Evolutionary conservation across 2,329 filamentous ascomycete genomes (phyloP).

Genomic region (Claviceps sp.): DNA sequence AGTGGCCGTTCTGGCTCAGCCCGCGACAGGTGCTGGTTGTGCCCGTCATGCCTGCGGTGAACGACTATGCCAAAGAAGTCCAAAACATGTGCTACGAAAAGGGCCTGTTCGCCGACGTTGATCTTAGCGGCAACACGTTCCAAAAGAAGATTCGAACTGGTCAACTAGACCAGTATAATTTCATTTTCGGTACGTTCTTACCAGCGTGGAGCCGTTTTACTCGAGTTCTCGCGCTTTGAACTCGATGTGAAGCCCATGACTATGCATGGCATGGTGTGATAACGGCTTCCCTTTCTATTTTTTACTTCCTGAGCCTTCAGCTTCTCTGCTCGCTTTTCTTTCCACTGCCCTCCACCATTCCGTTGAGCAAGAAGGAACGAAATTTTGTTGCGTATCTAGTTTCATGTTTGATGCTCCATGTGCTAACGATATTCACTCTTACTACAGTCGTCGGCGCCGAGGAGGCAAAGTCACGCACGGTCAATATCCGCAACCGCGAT

Average conservation of each 20-base stretch:
- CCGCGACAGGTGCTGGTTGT: conserved; percentile 58
- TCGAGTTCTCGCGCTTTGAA: background rate
- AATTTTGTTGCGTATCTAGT: background rate
- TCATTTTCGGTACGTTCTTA: conserved; percentile 51
- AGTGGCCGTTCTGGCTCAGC: conserved; percentile 83
- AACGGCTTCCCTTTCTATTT: background rate
- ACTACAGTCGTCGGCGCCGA: conserved; percentile 44
- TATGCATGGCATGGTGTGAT: background rate
- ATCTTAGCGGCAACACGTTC: conserved; percentile 57
- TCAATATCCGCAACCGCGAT: conserved; percentile 52
- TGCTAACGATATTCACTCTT: background rate
- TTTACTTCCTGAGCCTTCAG: background rate
- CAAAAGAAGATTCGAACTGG: conserved; percentile 82
- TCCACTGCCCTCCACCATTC: background rate
- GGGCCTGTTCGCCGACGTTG: conserved; percentile 52
- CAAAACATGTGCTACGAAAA: conserved; percentile 53
- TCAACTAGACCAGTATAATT: conserved; percentile 73
- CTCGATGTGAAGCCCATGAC: background rate
- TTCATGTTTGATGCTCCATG: background rate
- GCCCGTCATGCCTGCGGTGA: conserved; percentile 61
- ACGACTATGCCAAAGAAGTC: conserved; percentile 65
- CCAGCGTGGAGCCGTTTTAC: background rate
- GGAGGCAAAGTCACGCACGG: conserved; percentile 44
- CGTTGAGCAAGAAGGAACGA: background rate
- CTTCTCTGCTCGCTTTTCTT: background rate